Conservation (phyloP, 2,329 filamentous ascomycete genomes). For the Fusarium euwallaceae region DNA sequence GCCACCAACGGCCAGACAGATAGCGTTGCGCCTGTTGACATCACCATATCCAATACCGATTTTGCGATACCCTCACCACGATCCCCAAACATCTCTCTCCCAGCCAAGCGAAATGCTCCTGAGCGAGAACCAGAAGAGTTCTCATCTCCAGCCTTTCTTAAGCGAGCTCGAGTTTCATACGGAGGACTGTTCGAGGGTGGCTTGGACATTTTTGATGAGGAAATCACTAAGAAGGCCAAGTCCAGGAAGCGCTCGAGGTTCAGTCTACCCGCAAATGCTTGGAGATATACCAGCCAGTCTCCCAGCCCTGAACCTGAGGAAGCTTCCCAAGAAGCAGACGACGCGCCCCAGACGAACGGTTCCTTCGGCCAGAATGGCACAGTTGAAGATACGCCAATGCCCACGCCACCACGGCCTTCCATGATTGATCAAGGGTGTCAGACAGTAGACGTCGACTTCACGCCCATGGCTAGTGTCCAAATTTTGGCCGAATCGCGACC, state of each 20-base stretch:
- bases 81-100: constrained; percentile 37
- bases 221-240: constrained; percentile 52
- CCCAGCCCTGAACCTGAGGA: constrained; percentile 74
- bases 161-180: constrained; percentile 77
- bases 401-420: constrained; percentile 38
- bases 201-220: constrained; percentile 78
- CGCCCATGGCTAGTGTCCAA: constrained; percentile 46
- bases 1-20: constrained; percentile 32
- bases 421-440: constrained; percentile 56
- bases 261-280: constrained; percentile 74
- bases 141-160: constrained; percentile 84
- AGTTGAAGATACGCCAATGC: constrained; percentile 22
- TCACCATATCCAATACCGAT: constrained; percentile 16
- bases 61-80: constrained; percentile 33
- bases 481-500: constrained; percentile 46
- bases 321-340: constrained; percentile 39
- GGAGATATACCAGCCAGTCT: constrained; percentile 80
- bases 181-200: constrained; percentile 74
- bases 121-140: constrained; percentile 67
- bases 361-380: constrained; percentile 14
- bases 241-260: constrained; percentile 77
- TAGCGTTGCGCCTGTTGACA: constrained; percentile 9
- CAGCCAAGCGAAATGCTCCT: constrained; percentile 53
- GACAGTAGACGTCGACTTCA: constrained; percentile 49
- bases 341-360: constrained; percentile 7